phyloP scores from a whole-genome alignment of 2,329 filamentous ascomycete genomes.

The Colletotrichum sp. region DNA sequence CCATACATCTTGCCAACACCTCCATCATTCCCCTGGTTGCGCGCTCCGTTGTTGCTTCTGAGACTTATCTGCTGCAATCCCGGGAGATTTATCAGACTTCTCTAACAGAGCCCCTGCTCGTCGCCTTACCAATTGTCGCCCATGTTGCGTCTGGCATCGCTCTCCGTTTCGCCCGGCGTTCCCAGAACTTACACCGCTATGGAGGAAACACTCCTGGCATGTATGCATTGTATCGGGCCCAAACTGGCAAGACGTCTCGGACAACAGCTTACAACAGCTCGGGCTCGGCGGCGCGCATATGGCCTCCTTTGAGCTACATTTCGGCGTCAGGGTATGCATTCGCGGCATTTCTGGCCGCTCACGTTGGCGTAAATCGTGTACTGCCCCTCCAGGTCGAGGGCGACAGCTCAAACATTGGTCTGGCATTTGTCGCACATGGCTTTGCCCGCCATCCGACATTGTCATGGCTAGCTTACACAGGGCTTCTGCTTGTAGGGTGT shows the following conservation, averaged over 20 bases:
- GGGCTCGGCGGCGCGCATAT: constrained; percentile 45
- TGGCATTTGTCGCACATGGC: constrained; percentile 85
- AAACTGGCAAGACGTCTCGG: constrained; percentile 34
- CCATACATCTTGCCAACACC: constrained; percentile 81
- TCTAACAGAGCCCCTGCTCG: constrained; percentile 78
- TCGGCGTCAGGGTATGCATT: constrained; percentile 77
- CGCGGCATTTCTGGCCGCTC: constrained; percentile 68
- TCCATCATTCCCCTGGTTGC: constrained; percentile 80
- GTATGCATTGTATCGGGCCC: constrained; percentile 40
- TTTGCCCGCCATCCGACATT: constrained; percentile 74
- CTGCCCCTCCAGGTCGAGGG: constrained; percentile 81
- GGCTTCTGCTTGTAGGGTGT: constrained; percentile 70
- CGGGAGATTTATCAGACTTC: constrained; percentile 91
- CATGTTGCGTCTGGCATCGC: constrained; percentile 81
- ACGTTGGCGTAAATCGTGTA: constrained; percentile 77
- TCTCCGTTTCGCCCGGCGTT: constrained; percentile 76
- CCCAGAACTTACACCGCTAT: constrained; percentile 75
- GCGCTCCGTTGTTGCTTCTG: constrained; percentile 74
- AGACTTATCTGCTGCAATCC: constrained; percentile 88
- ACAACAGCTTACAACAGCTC: constrained; percentile 30
- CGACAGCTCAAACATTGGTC: constrained; percentile 83
- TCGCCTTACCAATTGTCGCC: constrained; percentile 74
- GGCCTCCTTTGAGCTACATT: constrained; percentile 76
- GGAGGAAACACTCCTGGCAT: constrained; percentile 70
- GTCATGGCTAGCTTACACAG: constrained; percentile 72